Evolutionary conservation across 2,329 filamentous ascomycete species (phyloP).

Genomic region (Paraphaeosphaeria minitans): DNA sequence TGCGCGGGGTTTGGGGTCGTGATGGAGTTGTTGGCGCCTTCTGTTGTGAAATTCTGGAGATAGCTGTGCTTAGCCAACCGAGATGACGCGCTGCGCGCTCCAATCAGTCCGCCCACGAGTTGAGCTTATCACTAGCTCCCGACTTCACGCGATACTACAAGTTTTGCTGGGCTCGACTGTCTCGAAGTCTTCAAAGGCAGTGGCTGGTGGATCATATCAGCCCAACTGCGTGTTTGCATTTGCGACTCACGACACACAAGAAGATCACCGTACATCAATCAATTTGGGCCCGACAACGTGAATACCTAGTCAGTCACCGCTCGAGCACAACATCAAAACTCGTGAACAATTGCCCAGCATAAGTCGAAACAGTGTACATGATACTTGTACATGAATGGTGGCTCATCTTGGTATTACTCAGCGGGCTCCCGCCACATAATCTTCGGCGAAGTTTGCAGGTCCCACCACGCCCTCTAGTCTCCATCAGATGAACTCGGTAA

Average conservation of each 20-base stretch:
- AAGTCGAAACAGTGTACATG: too few relatives aligned
- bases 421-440: too few relatives aligned
- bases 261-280: too few relatives aligned
- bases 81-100: conserved; percentile 11
- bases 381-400: neutral
- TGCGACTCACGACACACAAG: too few relatives aligned
- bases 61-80: conserved; percentile 12
- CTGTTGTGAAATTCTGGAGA: conserved; percentile 10
- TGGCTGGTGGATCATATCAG: neutral
- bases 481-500: too few relatives aligned
- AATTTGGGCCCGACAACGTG: too few relatives aligned
- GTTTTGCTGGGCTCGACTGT: too few relatives aligned
- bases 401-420: neutral
- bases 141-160: neutral
- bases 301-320: too few relatives aligned
- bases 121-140: neutral
- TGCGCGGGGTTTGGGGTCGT: conserved; percentile 25
- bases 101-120: conserved; percentile 8
- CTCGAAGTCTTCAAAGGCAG: neutral
- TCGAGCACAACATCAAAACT: too few relatives aligned
- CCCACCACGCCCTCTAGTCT: too few relatives aligned
- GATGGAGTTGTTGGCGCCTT: neutral
- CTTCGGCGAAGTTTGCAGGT: too few relatives aligned
- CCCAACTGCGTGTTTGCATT: neutral
- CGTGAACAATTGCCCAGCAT: too few relatives aligned